Conservation (phyloP, 2,329 filamentous ascomycete genomes). For the Trichothecium roseum region DNA sequence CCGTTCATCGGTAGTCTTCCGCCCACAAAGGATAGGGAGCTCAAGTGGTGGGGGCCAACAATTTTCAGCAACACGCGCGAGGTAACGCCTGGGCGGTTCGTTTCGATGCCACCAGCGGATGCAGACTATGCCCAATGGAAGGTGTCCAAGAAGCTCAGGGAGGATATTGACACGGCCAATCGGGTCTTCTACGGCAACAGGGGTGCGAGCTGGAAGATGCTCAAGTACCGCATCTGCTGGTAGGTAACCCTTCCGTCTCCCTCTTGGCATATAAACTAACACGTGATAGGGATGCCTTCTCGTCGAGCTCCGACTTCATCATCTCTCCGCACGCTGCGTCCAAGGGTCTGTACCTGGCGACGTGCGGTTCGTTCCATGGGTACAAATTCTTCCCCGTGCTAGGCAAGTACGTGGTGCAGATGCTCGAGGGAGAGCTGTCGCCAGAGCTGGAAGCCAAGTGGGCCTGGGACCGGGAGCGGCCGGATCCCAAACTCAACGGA, state of each 20-base stretch:
- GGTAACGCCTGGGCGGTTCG: constrained; percentile 37
- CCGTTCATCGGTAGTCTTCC: constrained; percentile 49
- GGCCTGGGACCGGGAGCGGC: constrained; percentile 50
- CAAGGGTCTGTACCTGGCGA: constrained; percentile 48
- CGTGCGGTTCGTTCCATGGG: constrained; percentile 56
- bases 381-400: constrained; percentile 59
- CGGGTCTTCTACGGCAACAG: constrained; percentile 49
- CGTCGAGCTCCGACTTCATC: constrained; percentile 50
- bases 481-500: constrained; percentile 38
- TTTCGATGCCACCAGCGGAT: constrained; percentile 46
- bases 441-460: constrained; percentile 34
- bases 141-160: constrained; percentile 41
- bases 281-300: constrained; percentile 51
- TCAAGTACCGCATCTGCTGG: constrained; percentile 58
- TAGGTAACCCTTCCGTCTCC: constrained; percentile 24
- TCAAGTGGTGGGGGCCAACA: constrained; percentile 53
- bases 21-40: constrained; percentile 35
- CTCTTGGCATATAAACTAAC: constrained; percentile 5
- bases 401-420: constrained; percentile 50
- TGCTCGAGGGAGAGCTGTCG: constrained; percentile 35
- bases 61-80: constrained; percentile 48
- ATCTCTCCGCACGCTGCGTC: constrained; percentile 44
- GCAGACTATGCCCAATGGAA: constrained; percentile 55
- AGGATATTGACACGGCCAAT: constrained; percentile 47
- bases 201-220: constrained; percentile 44